Base-by-base conservation (phyloP, 192 early-diverging fungal genomes). In the Coemansia reversa region DNA sequence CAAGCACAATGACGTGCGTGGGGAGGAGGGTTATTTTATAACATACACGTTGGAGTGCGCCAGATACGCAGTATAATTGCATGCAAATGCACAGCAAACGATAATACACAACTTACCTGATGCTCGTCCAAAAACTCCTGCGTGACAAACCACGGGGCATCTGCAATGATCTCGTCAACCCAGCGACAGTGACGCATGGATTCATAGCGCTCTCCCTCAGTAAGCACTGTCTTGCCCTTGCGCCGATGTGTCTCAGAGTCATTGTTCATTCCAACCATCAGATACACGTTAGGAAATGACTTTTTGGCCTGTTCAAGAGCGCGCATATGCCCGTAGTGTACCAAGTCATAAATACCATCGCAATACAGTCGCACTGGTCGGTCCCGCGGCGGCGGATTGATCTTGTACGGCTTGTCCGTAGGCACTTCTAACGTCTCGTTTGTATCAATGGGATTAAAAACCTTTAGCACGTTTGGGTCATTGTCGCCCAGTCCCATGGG, bases 321-420 rank as follows among this genome's bases (percentile, higher is more conserved):
- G 51, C 86, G 84, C 65, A 89, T 88, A 58, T 94, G 91, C 2
- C 92, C 92, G 60, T 90, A 90, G 70, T 94, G 91, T 62, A 92
- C 89, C 67, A 92, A 66, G 75, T 92, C 91, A 73, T 89, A 94
- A 53, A 94, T 92, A 14, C 92, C 92, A 79, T 94, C 92, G 67
- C 87, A 91, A 76, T 94, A 94, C 57, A 94, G 84, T 32, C 92
- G 83, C 49, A 92, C 84, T 9, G 87, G 86, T 23, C 88, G 84
- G 75, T 86, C 88, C n/a, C 66, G 77, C 33, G 88, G 89, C 49
- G 89, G 84, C 63, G 81, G 55, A 65, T 90, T 90, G 61, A 90
- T 87, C 24, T 55, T 77, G 70, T 84, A 88, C 51, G 72, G 75
- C 59, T 65, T 70, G 76, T 63, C 71, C 0, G 65, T 67, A 0